Base-by-base conservation (phyloP, 2,329 filamentous ascomycete genomes). In the Fusarium chlamydosporum region DNA sequence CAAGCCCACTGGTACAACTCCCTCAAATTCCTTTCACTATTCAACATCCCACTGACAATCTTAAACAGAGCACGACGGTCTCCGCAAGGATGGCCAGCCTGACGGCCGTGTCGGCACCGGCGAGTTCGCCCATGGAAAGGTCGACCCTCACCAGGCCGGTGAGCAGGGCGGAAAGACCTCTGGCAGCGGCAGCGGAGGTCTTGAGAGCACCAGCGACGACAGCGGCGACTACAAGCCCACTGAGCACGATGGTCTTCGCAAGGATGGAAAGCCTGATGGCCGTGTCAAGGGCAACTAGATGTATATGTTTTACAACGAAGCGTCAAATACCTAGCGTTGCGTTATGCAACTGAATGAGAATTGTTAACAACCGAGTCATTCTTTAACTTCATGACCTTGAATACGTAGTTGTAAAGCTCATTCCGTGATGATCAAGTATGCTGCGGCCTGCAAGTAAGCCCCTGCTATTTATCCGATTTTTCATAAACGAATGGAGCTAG, bases 111-210 rank as follows among this genome's bases (percentile, higher is more conserved):
- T 72, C 15, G 70, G 70, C 10, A 72, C 70, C 0, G 70, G 70
- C 56, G 69, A 72, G 60, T 72, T 72, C 33, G 70, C 70, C 4
- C 55, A 72, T 16, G 70, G 70, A 51, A 72, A 72, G 63, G 68
- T 72, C 4, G 70, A 72, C 42, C 70, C 66, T 10, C 59, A 64
- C 29, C 35, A 68, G 60, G 70, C 70, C 4, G 70, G 70, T 7
- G 48, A 46, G 10, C 33, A 66, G 57, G 69, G 70, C 3, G 70
- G 70, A 12, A 72, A 72, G 60, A 70, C 63, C 4, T 51, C 51
- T 11, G 62, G 45, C 13, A 55, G 47, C 6, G 55, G 48, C 12
- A 58, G 40, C 4, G 45, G 29, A 18, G 52, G 50, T 4, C 42
- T 50, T 12, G 64, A 43, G 41, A 62, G 56, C 45, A 33, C 40